Percentiles rank a stretch among this genome's conserved stretches.
Conservation (phyloP, 371 early-diverging fungal species). For the Smittium culicis region DNA sequence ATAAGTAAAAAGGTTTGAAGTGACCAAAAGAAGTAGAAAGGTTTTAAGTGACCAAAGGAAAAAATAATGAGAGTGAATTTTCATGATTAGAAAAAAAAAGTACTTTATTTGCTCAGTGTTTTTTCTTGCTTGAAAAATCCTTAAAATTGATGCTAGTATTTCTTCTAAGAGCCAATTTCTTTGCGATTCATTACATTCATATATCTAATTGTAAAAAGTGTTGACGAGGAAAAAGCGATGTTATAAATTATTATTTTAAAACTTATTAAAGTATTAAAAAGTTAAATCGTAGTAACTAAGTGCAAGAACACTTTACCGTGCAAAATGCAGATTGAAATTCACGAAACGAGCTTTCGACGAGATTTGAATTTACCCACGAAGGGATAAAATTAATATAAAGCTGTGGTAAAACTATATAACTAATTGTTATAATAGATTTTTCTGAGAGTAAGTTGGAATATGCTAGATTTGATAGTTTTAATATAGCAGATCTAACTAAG, state of each 20-base stretch:
- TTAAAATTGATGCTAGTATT: conserved; percentile 52
- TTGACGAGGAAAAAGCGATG: not conserved
- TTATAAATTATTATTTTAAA: not conserved
- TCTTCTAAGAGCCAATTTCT: conserved; percentile 74
- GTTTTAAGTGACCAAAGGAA: too few species aligned
- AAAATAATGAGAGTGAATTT: too few species aligned
- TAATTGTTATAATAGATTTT: conserved; percentile 6
- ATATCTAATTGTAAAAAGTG: conserved; percentile 26
- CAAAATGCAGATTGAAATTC: not conserved
- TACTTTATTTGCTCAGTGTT: not conserved
- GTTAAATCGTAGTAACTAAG: too few species aligned
- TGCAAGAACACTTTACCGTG: too few species aligned
- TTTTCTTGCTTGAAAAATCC: conserved; percentile 27
- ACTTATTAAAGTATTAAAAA: not conserved
- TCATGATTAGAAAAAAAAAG: not conserved
- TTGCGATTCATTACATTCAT: conserved; percentile 45
- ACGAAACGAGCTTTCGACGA: not conserved
- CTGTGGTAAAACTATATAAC: conserved; percentile 5
- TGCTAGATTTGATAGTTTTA: not conserved
- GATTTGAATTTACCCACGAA: conserved; percentile 1
- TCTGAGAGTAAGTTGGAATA: not conserved
- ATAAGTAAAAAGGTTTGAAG: not conserved
- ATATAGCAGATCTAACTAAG: not conserved
- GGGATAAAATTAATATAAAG: not conserved
- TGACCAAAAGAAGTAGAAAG: not conserved